Evolutionary conservation across 2,329 filamentous ascomycete species (phyloP).

Genomic region (Plenodomus tracheiphilus): DNA sequence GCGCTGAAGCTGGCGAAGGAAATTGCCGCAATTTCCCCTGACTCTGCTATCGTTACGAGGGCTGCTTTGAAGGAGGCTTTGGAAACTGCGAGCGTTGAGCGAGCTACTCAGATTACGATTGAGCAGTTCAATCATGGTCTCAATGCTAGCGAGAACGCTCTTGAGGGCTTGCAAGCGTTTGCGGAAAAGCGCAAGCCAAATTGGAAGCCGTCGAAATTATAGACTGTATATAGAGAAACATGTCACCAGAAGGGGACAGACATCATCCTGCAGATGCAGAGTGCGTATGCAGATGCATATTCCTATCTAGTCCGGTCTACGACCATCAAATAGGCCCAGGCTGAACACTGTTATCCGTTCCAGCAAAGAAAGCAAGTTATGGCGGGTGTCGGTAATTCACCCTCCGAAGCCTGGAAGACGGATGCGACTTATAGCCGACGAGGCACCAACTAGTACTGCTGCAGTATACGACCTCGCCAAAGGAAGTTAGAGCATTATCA

Average conservation of each 20-base stretch:
- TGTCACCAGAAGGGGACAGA: too few species aligned
- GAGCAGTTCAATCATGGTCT: conserved; percentile 49
- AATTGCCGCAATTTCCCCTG: conserved; percentile 43
- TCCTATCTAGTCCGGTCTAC: too few species aligned
- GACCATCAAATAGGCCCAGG: too few species aligned
- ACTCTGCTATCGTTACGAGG: conserved; percentile 43
- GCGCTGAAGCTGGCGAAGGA: conserved; percentile 42
- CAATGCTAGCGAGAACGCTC: conserved; percentile 52
- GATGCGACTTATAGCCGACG: neutral
- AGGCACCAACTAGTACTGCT: neutral
- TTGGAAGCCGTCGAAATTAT: conserved; percentile 56
- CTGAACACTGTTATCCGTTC: too few species aligned
- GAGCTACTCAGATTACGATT: conserved; percentile 47
- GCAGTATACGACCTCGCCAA: conserved; percentile 4
- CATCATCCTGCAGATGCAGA: too few species aligned
- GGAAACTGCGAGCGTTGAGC: conserved; percentile 42
- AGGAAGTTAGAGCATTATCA: conserved; percentile 4
- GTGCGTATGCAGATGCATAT: too few species aligned
- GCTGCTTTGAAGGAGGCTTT: conserved; percentile 40
- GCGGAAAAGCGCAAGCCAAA: conserved; percentile 54
- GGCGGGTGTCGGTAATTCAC: conserved; percentile 18
- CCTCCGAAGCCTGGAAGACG: neutral
- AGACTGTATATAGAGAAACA: conserved; percentile 5
- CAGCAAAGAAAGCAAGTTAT: too few species aligned
- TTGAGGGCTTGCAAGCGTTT: conserved; percentile 57